Evolutionary conservation across 1,139 yeast genomes (phyloP).

Genomic region (Wickerhamiella infanticola): DNA sequence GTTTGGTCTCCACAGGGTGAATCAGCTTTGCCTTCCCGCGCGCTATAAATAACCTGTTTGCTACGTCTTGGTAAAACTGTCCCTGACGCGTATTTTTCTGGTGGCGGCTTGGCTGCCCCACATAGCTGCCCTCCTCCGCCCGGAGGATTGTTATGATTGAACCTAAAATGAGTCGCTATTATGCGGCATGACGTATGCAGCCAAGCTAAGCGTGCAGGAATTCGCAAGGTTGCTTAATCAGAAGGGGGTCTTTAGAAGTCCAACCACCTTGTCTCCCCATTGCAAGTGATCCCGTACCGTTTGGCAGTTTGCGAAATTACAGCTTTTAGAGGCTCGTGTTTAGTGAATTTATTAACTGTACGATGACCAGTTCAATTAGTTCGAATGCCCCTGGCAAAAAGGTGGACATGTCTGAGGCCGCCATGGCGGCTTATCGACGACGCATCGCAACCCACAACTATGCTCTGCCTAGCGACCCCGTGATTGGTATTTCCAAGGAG

Average conservation of each 20-base stretch:
- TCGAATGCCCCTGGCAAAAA: slow-evolving; percentile 2
- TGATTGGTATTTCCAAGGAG: slow-evolving; percentile 45
- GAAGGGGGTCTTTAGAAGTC: background rate
- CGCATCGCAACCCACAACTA: slow-evolving; percentile 36
- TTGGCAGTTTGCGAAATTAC: background rate
- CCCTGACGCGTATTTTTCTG: too few relatives aligned
- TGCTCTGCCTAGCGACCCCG: slow-evolving; percentile 43
- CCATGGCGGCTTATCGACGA: slow-evolving; percentile 16
- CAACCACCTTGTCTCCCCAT: background rate
- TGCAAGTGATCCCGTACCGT: background rate
- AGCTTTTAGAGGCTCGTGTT: background rate
- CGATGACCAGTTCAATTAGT: slow-evolving; percentile 2
- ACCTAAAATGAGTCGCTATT: too few relatives aligned
- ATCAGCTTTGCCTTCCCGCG: too few relatives aligned
- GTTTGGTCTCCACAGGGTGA: too few relatives aligned
- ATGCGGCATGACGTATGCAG: background rate
- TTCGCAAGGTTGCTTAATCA: background rate
- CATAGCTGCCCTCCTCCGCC: too few relatives aligned
- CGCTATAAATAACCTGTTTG: too few relatives aligned
- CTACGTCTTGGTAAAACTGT: too few relatives aligned
- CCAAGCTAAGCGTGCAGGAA: background rate
- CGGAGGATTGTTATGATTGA: too few relatives aligned
- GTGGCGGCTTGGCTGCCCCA: too few relatives aligned
- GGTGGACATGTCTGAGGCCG: slow-evolving; percentile 11
- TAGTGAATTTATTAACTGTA: background rate